Conservation (phyloP, 2,329 filamentous ascomycete genomes). For the Cercospora sp. region DNA sequence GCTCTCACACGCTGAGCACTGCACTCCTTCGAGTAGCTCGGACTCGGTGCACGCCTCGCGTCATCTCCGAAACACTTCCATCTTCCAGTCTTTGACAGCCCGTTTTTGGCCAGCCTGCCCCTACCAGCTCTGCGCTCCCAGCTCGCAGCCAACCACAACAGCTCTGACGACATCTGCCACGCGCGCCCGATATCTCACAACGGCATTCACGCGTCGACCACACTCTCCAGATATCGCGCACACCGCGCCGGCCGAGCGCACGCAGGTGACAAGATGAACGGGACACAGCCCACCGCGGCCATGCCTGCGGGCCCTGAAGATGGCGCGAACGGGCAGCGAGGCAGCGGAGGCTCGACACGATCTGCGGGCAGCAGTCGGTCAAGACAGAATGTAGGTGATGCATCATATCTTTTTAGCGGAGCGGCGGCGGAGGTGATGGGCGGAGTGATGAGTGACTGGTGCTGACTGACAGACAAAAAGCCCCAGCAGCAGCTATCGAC, state of each 20-base stretch:
- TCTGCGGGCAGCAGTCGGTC: conserved; percentile 27
- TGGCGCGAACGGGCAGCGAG: conserved; percentile 26
- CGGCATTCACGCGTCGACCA: not conserved
- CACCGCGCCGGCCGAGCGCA: not conserved
- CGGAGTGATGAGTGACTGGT: not conserved
- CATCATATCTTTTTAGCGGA: not conserved
- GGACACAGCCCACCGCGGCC: conserved; percentile 19
- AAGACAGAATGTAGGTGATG: conserved; percentile 32
- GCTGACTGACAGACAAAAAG: conserved; percentile 45
- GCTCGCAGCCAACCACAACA: not conserved
- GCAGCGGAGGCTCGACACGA: conserved; percentile 33
- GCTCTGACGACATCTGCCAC: not conserved
- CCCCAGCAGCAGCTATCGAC: conserved; percentile 79
- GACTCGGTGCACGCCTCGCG: not conserved
- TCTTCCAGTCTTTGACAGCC: not conserved
- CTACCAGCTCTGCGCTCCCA: not conserved
- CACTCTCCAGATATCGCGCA: not conserved
- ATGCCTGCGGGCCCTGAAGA: conserved; percentile 26
- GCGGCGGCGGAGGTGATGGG: not conserved
- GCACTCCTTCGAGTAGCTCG: not conserved
- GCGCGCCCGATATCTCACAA: not conserved
- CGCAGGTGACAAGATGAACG: conserved; percentile 22
- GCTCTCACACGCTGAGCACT: not conserved
- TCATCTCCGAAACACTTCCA: not conserved
- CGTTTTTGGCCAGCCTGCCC: not conserved